Percentiles rank a stretch among this genome's conserved stretches.
Conservation (phyloP, 805 yeast genomes). For the Vanderwaltozyma tropicalis region DNA sequence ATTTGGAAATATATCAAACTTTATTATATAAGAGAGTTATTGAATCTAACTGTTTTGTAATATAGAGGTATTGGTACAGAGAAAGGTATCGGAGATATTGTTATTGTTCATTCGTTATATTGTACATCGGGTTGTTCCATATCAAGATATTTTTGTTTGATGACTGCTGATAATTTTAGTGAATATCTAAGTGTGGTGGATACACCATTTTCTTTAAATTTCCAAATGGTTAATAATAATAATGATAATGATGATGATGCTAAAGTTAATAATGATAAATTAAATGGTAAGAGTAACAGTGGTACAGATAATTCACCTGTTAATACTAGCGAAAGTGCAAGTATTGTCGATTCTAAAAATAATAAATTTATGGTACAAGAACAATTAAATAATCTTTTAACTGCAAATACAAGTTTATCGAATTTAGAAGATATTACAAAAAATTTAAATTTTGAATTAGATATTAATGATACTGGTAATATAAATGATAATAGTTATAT, state of each 20-base stretch:
- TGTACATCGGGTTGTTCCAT: too few species aligned
- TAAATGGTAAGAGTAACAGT: neutral
- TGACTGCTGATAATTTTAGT: neutral
- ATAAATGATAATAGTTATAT: neutral
- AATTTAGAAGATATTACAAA: neutral
- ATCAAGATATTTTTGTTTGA: too few species aligned
- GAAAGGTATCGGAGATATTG: too few species aligned
- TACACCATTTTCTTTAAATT: slow-evolving; percentile 3
- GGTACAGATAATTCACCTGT: neutral
- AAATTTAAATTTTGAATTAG: neutral
- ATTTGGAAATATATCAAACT: too few species aligned
- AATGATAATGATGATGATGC: neutral
- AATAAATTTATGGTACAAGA: too few species aligned
- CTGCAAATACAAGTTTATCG: neutral
- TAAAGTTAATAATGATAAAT: neutral
- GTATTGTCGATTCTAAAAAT: too few species aligned
- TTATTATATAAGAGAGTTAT: too few species aligned
- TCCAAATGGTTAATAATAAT: neutral
- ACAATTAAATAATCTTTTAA: too few species aligned
- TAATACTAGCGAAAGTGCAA: too few species aligned
- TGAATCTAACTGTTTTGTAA: too few species aligned
- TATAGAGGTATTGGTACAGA: too few species aligned
- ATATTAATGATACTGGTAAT: neutral
- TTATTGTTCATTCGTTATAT: too few species aligned
- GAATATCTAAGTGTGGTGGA: neutral